These are phyloP conservation scores for Eucalyptus viminalis DNA, from an alignment of 345 rosid species.

Conservation along the genomic window DNA sequence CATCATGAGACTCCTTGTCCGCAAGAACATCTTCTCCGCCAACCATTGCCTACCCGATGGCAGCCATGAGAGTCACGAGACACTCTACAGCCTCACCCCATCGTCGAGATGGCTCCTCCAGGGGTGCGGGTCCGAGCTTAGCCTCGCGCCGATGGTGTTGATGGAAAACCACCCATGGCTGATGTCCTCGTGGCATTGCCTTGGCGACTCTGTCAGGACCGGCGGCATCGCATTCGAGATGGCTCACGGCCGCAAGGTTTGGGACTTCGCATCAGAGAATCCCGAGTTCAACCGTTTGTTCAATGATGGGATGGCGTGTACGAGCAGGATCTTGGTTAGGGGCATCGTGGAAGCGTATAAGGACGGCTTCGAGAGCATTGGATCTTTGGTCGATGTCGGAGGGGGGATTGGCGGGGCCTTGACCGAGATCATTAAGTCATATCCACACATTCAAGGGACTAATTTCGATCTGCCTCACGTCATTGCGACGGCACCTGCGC, in stretches of 20 bases:
- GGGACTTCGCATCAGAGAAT: background rate
- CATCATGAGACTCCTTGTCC: no score
- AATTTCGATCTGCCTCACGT: slow-evolving; percentile 17
- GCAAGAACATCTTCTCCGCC: no score
- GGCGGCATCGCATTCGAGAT: background rate
- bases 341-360: background rate
- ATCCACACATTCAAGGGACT: background rate
- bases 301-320: background rate
- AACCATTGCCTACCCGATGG: no score
- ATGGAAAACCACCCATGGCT: slow-evolving; percentile 5
- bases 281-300: background rate
- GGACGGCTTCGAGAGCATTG: background rate
- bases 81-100: no score
- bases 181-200: slow-evolving; percentile 5
- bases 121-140: background rate
- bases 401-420: background rate
- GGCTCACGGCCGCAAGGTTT: background rate
- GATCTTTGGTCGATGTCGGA: slow-evolving; percentile 5
- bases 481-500: background rate
- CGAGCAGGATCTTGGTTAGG: background rate
- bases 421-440: background rate
- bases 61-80: no score
- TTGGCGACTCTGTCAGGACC: background rate
- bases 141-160: slow-evolving; percentile 11
- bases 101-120: no score